These are phyloP conservation scores for Liquidambar formosana DNA, from an alignment of 164 flowering plant genomes.

Conservation along the genomic window DNA sequence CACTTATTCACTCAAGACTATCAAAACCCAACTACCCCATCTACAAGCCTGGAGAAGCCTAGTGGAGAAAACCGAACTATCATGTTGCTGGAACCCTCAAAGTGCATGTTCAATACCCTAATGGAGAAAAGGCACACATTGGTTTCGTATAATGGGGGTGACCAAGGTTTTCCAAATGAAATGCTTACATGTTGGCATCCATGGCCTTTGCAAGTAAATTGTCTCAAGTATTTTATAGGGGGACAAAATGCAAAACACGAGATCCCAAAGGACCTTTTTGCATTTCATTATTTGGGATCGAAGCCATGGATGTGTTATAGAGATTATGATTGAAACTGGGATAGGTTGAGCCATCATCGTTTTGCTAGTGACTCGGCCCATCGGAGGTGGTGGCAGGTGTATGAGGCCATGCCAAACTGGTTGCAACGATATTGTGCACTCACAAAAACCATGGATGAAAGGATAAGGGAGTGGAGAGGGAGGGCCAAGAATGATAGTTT, in stretches of 20 bases:
- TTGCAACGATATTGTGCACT: constrained; percentile 49
- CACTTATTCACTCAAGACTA: no score
- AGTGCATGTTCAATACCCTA: constrained; percentile 51
- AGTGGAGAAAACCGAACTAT: no score
- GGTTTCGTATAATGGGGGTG: constrained; percentile 75
- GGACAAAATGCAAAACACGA: neutral
- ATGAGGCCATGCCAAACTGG: constrained; percentile 48
- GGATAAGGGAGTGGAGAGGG: constrained; percentile 37
- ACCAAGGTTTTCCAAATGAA: constrained; percentile 83
- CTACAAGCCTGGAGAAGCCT: no score
- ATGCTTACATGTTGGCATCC: constrained; percentile 90
- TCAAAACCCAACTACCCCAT: no score
- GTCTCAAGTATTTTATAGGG: constrained; percentile 39
- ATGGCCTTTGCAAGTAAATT: constrained; percentile 45
- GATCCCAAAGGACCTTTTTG: constrained; percentile 23
- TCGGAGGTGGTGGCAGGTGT: constrained; percentile 67
- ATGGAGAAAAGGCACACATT: constrained; percentile 38
- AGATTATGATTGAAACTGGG: constrained; percentile 94
- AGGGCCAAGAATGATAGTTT: constrained; percentile 33
- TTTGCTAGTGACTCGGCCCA: constrained; percentile 74
- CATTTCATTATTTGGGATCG: constrained; percentile 69
- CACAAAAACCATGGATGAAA: constrained; percentile 26
- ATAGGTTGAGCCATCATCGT: constrained; percentile 20
- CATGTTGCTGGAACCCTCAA: constrained; percentile 76
- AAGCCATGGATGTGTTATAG: constrained; percentile 91